Conservation (phyloP, 2,329 filamentous ascomycete genomes). For the Aspergillaceae sp. region DNA sequence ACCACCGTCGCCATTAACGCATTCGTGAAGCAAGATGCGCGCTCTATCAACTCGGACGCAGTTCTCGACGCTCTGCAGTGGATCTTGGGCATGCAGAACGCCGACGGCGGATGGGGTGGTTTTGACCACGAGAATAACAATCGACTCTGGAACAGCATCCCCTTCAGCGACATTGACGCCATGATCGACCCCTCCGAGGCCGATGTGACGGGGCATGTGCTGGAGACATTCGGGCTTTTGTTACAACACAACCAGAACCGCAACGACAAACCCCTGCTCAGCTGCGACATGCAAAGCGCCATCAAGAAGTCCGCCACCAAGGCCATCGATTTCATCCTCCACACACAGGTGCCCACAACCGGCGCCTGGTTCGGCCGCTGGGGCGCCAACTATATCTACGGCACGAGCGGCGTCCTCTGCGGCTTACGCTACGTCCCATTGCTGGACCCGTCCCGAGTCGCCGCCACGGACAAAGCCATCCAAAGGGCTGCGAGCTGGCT, state of each 20-base stretch:
- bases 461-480: not conserved
- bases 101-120: constrained; percentile 29
- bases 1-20: constrained; percentile 24
- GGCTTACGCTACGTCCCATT: constrained; percentile 10
- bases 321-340: constrained; percentile 17
- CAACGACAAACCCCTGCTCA: not conserved
- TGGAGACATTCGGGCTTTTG: constrained; percentile 23
- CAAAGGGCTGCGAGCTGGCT: constrained; percentile 12
- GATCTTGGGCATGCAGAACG: constrained; percentile 31
- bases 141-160: constrained; percentile 26
- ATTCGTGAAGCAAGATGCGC: constrained; percentile 15
- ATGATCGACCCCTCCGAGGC: constrained; percentile 27
- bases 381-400: constrained; percentile 29
- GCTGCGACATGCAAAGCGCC: not conserved
- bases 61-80: constrained; percentile 14
- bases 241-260: not conserved
- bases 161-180: constrained; percentile 29
- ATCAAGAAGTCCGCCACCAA: constrained; percentile 7
- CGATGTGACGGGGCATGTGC: constrained; percentile 26
- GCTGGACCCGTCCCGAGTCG: constrained; percentile 8
- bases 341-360: constrained; percentile 13
- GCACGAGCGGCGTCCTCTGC: constrained; percentile 24
- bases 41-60: not conserved
- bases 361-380: constrained; percentile 28
- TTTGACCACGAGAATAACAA: constrained; percentile 29